These are phyloP conservation scores for Phlebopus sp. DNA, from an alignment of 1,284 basidiomycete species.

Conservation along the genomic window DNA sequence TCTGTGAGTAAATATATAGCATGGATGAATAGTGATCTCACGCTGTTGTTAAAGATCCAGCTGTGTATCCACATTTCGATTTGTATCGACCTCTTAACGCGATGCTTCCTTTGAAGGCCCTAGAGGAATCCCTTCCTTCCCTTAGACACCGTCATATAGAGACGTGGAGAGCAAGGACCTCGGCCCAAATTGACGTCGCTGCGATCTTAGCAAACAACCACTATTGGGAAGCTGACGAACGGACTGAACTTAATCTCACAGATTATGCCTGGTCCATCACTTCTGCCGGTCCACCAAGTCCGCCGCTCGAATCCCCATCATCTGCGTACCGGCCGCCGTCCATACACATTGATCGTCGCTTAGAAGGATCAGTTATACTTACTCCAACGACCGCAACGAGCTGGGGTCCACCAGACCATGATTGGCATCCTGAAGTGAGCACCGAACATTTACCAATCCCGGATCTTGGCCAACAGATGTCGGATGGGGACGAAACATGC, in stretches of 20 bases:
- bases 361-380: slow-evolving; percentile 56
- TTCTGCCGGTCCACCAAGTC: slow-evolving; percentile 57
- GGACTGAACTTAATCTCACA: slow-evolving; percentile 49
- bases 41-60: slow-evolving; percentile 19
- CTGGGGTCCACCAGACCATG: slow-evolving; percentile 30
- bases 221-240: slow-evolving; percentile 18
- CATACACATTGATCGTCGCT: slow-evolving; percentile 54
- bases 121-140: slow-evolving; percentile 2
- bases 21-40: slow-evolving; percentile 3
- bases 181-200: slow-evolving; percentile 13
- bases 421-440: slow-evolving; percentile 16
- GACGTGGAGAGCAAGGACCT: slow-evolving; percentile 17
- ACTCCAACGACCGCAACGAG: slow-evolving; percentile 44
- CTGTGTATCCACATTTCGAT: slow-evolving; percentile 33
- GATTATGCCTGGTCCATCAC: slow-evolving; percentile 71
- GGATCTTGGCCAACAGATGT: slow-evolving; percentile 34
- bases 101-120: neutral
- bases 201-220: slow-evolving; percentile 17
- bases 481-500: slow-evolving; percentile 38
- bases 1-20: slow-evolving; percentile 19
- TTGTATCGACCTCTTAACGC: slow-evolving; percentile 20
- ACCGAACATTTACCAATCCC: slow-evolving; percentile 27
- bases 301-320: slow-evolving; percentile 35
- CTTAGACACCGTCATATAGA: slow-evolving; percentile 14
- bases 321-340: slow-evolving; percentile 43